Conservation (phyloP, 305 asterid genomes). For the Caryopteris hybrid region DNA sequence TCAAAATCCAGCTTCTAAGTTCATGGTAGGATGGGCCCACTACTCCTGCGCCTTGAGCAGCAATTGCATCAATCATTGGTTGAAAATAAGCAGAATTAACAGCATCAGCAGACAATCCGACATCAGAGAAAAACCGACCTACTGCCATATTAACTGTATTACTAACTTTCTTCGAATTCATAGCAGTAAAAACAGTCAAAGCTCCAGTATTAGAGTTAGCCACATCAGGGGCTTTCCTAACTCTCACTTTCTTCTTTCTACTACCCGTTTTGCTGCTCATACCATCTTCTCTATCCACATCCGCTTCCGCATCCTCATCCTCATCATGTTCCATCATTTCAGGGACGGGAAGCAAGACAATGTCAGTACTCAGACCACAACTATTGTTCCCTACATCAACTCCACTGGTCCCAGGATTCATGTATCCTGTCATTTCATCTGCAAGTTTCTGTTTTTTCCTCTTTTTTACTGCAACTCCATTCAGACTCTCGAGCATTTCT, state of each 20-base stretch:
- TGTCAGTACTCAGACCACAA: constrained; percentile 48
- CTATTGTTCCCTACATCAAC: constrained; percentile 29
- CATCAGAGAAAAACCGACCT: constrained; percentile 75
- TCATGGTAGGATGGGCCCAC: constrained; percentile 76
- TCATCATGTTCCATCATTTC: constrained; percentile 54
- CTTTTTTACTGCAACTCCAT: constrained; percentile 72
- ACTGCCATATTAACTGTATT: constrained; percentile 74
- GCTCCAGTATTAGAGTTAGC: constrained; percentile 33
- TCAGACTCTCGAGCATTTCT: constrained; percentile 79
- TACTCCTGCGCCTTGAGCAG: constrained; percentile 58
- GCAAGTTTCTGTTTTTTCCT: constrained; percentile 68
- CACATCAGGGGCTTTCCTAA: constrained; percentile 49
- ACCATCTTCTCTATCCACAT: constrained; percentile 46
- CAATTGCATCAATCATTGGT: constrained; percentile 86
- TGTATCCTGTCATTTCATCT: constrained; percentile 44
- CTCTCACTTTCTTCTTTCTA: constrained; percentile 71
- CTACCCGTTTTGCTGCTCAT: constrained; percentile 31
- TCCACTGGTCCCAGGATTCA: constrained; percentile 33
- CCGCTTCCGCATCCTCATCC: constrained; percentile 31
- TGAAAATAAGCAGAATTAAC: constrained; percentile 76
- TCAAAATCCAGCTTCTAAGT: constrained; percentile 70
- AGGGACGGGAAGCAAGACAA: constrained; percentile 58
- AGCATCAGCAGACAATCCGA: constrained; percentile 66
- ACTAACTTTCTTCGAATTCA: constrained; percentile 38
- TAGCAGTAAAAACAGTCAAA: constrained; percentile 29